Conservation (phyloP, 805 yeast species). For the Torulaspora quercuum region DNA sequence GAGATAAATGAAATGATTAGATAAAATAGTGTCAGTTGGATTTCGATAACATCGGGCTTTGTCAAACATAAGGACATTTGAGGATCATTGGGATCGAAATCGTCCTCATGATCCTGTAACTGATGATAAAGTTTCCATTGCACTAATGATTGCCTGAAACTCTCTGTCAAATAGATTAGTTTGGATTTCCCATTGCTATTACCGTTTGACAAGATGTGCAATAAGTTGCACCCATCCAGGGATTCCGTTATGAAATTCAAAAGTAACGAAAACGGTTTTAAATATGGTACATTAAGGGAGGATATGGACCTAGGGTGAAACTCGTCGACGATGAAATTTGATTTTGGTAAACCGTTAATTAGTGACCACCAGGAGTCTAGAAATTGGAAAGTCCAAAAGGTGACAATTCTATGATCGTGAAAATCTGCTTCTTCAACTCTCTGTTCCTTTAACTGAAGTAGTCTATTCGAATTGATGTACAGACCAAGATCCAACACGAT, state of each 20-base stretch:
- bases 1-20: constrained; percentile 20
- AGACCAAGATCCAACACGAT: constrained; percentile 26
- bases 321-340: constrained; percentile 28
- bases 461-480: constrained; percentile 25
- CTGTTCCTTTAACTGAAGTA: constrained; percentile 11
- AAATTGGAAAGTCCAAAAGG: constrained; percentile 33
- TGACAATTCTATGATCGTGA: constrained; percentile 18
- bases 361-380: constrained; percentile 34
- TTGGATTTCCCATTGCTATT: constrained; percentile 14
- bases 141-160: constrained; percentile 23
- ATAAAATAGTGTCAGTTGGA: constrained; percentile 31
- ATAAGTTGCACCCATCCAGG: constrained; percentile 28
- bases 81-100: constrained; percentile 4
- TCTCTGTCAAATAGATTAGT: constrained; percentile 21
- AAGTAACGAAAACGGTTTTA: constrained; percentile 28
- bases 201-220: constrained; percentile 17
- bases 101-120: constrained; percentile 25
- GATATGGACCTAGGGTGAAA: constrained; percentile 26
- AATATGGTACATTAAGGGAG: constrained; percentile 19
- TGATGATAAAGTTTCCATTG: constrained; percentile 29
- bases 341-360: constrained; percentile 29
- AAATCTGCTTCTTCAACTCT: constrained; percentile 3
- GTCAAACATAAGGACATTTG: constrained; percentile 14
- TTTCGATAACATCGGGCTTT: constrained; percentile 28
- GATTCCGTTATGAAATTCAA: constrained; percentile 19